phyloP scores from a whole-genome alignment of 768 basidiomycete species.

The Boletus tylopilopsis region DNA sequence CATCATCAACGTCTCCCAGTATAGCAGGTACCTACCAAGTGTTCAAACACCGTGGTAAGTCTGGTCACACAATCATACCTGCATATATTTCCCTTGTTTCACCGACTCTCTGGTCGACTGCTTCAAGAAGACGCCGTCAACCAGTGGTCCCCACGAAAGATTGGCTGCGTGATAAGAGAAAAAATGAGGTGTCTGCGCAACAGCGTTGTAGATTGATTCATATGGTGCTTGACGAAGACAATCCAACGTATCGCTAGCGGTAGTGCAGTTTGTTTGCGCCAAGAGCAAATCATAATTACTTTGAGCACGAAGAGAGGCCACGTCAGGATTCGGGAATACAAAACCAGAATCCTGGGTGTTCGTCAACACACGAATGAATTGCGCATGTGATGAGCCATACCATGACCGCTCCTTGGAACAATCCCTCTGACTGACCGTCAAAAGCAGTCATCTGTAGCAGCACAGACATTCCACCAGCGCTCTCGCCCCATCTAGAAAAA shows the following conservation, averaged over 20 bases:
- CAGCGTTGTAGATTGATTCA: constrained; percentile 4
- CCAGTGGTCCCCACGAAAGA: constrained; percentile 8
- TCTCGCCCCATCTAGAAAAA: neutral
- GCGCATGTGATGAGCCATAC: neutral
- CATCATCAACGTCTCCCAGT: constrained; percentile 1
- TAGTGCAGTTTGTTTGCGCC: constrained; percentile 7
- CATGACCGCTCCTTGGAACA: constrained; percentile 21
- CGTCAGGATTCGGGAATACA: neutral
- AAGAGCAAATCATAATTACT: constrained; percentile 16
- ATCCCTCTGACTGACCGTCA: constrained; percentile 7
- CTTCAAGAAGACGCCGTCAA: constrained; percentile 4
- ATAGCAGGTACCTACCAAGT: neutral
- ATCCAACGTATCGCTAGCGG: constrained; percentile 9
- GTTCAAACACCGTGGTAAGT: neutral
- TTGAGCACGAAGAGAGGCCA: constrained; percentile 1
- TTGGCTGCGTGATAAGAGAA: constrained; percentile 14
- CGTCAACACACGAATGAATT: neutral
- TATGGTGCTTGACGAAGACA: constrained; percentile 18
- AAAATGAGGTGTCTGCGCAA: constrained; percentile 3
- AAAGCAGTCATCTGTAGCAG: constrained; percentile 4
- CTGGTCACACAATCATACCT: constrained; percentile 7
- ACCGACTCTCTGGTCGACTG: neutral
- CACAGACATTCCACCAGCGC: neutral
- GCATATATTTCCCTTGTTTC: constrained; percentile 31
- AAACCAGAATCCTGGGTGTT: constrained; percentile 14